phyloP scores from a whole-genome alignment of 345 rosid species.

The Syzygium oleosum region DNA sequence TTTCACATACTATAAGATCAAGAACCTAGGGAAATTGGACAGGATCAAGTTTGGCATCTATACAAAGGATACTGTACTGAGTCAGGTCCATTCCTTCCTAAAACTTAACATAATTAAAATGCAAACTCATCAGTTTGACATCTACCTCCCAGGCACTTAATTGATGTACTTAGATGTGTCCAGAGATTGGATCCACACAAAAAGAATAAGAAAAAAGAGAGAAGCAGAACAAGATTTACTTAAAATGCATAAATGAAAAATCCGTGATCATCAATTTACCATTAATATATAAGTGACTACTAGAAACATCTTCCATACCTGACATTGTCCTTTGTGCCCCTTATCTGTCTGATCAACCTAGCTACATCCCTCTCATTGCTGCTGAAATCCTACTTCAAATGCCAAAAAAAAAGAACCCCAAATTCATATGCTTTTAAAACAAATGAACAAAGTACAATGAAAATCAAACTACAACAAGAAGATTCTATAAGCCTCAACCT shows the following conservation, averaged over 20 bases:
- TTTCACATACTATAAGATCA: not conserved
- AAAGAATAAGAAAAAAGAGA: not conserved
- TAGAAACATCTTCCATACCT: constrained; percentile 34
- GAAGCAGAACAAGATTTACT: not conserved
- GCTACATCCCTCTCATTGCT: constrained; percentile 47
- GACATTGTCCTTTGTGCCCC: constrained; percentile 60
- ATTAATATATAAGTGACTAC: not conserved
- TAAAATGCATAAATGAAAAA: not conserved
- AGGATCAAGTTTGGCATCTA: not conserved
- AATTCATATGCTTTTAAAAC: not conserved
- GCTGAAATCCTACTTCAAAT: constrained; percentile 44
- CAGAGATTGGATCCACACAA: not conserved
- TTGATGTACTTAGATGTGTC: not conserved
- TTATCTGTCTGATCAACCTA: constrained; percentile 58
- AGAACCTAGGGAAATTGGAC: not conserved
- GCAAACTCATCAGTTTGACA: not conserved
- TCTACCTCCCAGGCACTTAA: not conserved
- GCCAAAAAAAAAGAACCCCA: not conserved
- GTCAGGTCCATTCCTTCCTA: not conserved
- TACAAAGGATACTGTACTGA: not conserved
- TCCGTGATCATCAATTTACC: not conserved
- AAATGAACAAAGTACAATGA: not conserved
- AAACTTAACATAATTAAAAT: not conserved
- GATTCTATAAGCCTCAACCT: not conserved
- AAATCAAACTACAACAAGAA: not conserved